phyloP scores from a whole-genome alignment of 1,139 yeast genomes.

The Yamadazyma epiphylla region DNA sequence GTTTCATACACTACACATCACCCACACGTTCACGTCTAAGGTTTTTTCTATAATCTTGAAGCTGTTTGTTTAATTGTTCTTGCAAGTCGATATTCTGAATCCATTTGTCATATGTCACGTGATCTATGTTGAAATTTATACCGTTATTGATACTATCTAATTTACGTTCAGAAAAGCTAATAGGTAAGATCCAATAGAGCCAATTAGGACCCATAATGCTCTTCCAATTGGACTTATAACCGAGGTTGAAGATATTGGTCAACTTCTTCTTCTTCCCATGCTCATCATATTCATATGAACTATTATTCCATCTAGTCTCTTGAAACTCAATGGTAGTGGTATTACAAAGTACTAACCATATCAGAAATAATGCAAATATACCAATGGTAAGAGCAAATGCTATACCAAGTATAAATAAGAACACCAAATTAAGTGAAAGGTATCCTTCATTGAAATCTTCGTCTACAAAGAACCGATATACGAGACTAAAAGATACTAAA shows the following conservation, averaged over 20 bases:
- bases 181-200: slow-evolving; percentile 72
- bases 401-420: slow-evolving; percentile 55
- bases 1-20: no score
- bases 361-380: slow-evolving; percentile 55
- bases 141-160: slow-evolving; percentile 42
- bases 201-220: slow-evolving; percentile 68
- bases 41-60: slow-evolving; percentile 26
- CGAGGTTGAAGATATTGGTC: slow-evolving; percentile 77
- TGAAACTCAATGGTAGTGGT: slow-evolving; percentile 81
- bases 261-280: slow-evolving; percentile 25
- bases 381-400: slow-evolving; percentile 64
- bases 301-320: slow-evolving; percentile 41
- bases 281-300: slow-evolving; percentile 36
- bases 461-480: slow-evolving; percentile 50
- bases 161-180: slow-evolving; percentile 24
- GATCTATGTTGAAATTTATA: slow-evolving; percentile 47
- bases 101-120: slow-evolving; percentile 37
- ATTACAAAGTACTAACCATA: slow-evolving; percentile 59
- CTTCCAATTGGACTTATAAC: slow-evolving; percentile 56
- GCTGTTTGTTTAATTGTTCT: slow-evolving; percentile 44
- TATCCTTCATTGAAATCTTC: slow-evolving; percentile 34
- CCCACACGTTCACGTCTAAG: slow-evolving; percentile 17
- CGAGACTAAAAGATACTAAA: slow-evolving; percentile 30
- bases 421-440: slow-evolving; percentile 58
- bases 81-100: slow-evolving; percentile 43